A percentile compares a stretch with the other conserved stretches of the same genome.
phyloP scores from a whole-genome alignment of 1,139 yeast species.

The Yamadazyma sp. region DNA sequence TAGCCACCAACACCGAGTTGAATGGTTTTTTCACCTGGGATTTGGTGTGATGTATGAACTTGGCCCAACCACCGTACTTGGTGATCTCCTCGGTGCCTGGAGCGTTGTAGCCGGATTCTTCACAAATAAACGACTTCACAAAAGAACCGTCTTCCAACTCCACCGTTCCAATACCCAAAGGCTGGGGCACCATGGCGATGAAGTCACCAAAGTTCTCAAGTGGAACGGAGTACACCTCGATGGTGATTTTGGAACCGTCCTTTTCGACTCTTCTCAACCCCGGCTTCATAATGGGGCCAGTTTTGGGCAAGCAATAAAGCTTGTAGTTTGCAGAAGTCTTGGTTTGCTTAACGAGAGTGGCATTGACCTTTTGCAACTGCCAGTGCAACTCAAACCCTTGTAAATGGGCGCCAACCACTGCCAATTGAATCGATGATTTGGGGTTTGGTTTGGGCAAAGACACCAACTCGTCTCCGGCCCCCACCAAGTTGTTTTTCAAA shows the following conservation, averaged over 20 bases:
- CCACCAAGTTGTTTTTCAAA: conserved; percentile 40
- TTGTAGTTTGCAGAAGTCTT: conserved; percentile 72
- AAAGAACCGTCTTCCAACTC: conserved; percentile 76
- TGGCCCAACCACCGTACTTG: conserved; percentile 82
- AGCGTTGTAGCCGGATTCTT: conserved; percentile 74
- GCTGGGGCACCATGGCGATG: conserved; percentile 86
- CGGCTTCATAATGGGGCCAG: conserved; percentile 83
- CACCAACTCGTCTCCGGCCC: conserved; percentile 32
- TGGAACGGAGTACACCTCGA: conserved; percentile 86
- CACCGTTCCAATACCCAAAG: conserved; percentile 91
- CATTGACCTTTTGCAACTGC: conserved; percentile 87
- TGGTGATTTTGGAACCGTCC: conserved; percentile 59
- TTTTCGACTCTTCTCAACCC: conserved; percentile 72
- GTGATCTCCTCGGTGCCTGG: conserved; percentile 80
- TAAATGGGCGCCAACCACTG: conserved; percentile 96
- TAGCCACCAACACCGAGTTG: conserved; percentile 84
- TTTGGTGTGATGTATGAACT: conserved; percentile 50
- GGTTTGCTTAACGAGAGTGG: conserved; percentile 65
- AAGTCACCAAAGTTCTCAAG: conserved; percentile 74
- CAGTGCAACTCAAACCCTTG: conserved; percentile 87
- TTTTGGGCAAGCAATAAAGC: conserved; percentile 79
- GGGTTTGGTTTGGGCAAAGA: conserved; percentile 37
- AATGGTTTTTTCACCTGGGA: conserved; percentile 56
- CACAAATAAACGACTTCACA: conserved; percentile 93
- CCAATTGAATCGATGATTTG: conserved; percentile 50